A percentile compares a stretch with the other conserved stretches of the same genome.
Evolutionary conservation across 2,329 filamentous ascomycete species (phyloP).

Genomic region (Ophiobolus disseminans): DNA sequence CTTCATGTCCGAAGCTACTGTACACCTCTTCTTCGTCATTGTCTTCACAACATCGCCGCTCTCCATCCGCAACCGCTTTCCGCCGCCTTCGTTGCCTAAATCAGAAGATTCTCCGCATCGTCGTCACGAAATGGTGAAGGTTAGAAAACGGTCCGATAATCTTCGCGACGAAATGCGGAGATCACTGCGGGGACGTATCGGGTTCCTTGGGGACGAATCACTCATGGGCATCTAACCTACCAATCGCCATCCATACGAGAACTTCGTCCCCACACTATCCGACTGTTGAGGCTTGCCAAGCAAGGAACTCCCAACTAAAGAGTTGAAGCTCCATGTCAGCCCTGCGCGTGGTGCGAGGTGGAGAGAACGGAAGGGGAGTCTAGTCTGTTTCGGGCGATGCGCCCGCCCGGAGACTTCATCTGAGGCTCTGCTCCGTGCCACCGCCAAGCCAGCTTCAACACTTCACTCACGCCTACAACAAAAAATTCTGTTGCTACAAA

Average conservation of each 20-base stretch:
- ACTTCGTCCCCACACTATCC: constrained; percentile 1
- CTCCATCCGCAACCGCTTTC: constrained; percentile 1
- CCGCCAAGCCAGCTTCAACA: background rate
- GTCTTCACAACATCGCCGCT: background rate
- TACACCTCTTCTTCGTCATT: background rate
- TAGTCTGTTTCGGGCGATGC: background rate
- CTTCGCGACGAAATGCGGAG: constrained; percentile 13
- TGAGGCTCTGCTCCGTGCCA: background rate
- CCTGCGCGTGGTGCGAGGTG: background rate
- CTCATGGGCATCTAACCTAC: too few relatives aligned
- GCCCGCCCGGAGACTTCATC: background rate
- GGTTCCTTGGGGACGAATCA: background rate
- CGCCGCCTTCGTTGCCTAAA: constrained; percentile 11
- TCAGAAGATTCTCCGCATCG: constrained; percentile 11
- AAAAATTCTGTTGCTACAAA: too few relatives aligned
- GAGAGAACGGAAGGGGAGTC: background rate
- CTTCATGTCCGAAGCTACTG: background rate
- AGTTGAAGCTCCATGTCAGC: background rate
- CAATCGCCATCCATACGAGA: too few relatives aligned
- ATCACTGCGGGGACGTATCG: constrained; percentile 4
- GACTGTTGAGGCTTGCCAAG: constrained; percentile 4
- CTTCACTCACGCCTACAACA: too few relatives aligned
- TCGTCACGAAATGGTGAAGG: constrained; percentile 9
- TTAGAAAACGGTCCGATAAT: constrained; percentile 13
- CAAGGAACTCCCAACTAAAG: background rate